phyloP scores from a whole-genome alignment of 2,329 filamentous ascomycete species.

The Talaromyces sp. region DNA sequence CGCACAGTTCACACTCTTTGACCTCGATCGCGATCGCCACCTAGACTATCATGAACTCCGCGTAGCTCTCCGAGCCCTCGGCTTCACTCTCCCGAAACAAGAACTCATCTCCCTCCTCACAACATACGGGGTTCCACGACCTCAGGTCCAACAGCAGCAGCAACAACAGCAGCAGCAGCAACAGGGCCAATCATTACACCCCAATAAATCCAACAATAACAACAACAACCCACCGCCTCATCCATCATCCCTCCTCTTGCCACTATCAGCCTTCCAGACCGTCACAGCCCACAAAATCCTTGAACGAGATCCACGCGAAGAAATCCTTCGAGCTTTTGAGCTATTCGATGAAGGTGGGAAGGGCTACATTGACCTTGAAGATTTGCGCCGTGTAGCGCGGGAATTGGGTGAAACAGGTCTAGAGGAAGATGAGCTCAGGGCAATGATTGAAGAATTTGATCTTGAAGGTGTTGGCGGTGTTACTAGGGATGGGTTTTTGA shows the following conservation, averaged over 20 bases:
- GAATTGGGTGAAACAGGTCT: constrained; percentile 83
- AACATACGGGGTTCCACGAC: constrained; percentile 69
- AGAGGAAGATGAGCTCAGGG: constrained; percentile 83
- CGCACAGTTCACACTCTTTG: constrained; percentile 81
- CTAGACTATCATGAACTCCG: constrained; percentile 98
- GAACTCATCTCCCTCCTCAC: constrained; percentile 79
- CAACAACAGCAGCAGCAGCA: constrained; percentile 19
- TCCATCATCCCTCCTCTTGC: constrained; percentile 64
- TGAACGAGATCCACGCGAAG: constrained; percentile 78
- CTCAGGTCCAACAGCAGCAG: constrained; percentile 42
- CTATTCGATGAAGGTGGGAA: constrained; percentile 92
- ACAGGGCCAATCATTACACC: constrained; percentile 29
- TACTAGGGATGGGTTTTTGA: constrained; percentile 58
- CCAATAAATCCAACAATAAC: constrained; percentile 30
- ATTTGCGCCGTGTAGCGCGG: constrained; percentile 78
- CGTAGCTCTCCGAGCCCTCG: constrained; percentile 90
- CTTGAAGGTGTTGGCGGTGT: constrained; percentile 82
- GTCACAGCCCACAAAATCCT: constrained; percentile 76
- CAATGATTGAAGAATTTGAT: constrained; percentile 99
- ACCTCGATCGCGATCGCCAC: constrained; percentile 87
- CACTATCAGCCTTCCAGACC: constrained; percentile 65
- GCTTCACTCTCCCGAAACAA: constrained; percentile 82
- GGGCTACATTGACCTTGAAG: constrained; percentile 82
- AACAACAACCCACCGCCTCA: constrained; percentile 51
- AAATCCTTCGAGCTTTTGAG: constrained; percentile 84